phyloP scores from a whole-genome alignment of 2,329 filamentous ascomycete species.

The Fusarium longipes region DNA sequence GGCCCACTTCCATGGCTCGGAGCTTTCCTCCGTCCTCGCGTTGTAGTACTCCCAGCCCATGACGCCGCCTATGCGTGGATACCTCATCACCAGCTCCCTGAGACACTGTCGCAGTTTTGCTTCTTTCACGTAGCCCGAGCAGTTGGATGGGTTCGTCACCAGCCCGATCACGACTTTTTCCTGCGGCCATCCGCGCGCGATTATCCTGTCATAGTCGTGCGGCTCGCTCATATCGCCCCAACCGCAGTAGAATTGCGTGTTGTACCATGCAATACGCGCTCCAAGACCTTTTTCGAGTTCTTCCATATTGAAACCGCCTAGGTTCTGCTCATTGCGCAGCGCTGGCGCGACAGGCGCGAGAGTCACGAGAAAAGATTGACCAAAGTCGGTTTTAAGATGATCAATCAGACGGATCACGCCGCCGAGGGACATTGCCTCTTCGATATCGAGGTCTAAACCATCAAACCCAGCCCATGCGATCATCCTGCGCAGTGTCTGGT shows the following conservation, averaged over 20 bases:
- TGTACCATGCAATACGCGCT: constrained; percentile 80
- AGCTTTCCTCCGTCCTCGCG: constrained; percentile 59
- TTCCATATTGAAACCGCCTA: constrained; percentile 83
- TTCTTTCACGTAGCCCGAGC: constrained; percentile 59
- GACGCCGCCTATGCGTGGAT: constrained; percentile 80
- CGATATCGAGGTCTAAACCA: constrained; percentile 80
- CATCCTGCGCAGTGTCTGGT: constrained; percentile 72
- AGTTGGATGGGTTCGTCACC: constrained; percentile 79
- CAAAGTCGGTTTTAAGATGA: constrained; percentile 75
- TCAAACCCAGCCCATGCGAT: constrained; percentile 70
- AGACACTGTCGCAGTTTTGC: constrained; percentile 59
- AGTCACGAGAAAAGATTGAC: constrained; percentile 76
- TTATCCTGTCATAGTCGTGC: constrained; percentile 57
- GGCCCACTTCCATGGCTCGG: constrained; percentile 79
- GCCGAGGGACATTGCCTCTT: constrained; percentile 75
- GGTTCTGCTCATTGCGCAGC: constrained; percentile 63
- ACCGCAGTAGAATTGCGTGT: constrained; percentile 89
- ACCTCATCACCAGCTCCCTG: constrained; percentile 56
- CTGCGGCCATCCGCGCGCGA: constrained; percentile 74
- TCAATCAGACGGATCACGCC: constrained; percentile 74
- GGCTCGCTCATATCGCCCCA: constrained; percentile 70
- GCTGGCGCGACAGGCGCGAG: constrained; percentile 84
- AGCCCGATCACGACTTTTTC: constrained; percentile 80
- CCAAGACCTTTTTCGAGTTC: constrained; percentile 73
- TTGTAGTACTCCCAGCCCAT: constrained; percentile 97